Base-by-base conservation (phyloP, 139 green algal genomes). In the Edaphochlamys debaryana region DNA sequence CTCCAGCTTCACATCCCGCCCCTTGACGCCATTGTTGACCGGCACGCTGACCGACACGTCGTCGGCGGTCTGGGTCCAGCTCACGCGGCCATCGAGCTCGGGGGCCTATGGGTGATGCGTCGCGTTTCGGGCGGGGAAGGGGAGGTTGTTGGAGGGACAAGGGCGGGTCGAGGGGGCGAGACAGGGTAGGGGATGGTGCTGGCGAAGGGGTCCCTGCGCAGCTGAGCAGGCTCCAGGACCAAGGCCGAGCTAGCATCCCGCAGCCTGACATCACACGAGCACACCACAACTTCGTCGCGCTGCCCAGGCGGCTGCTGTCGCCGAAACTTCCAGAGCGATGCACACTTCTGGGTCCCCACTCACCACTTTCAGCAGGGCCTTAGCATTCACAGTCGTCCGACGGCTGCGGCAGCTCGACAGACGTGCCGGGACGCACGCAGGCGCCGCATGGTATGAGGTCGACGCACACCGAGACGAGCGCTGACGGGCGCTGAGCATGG, bases 21-120 rank as follows among this genome's bases (percentile, higher is more conserved):
- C 72, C 7, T 67, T 69, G 29, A 92, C 88, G 7, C 71, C 85
- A 17, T 67, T 63, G 32, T 60, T 45, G 8, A 92, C 82, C 29
- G 88, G 88, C 56, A 92, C 82, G 9, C 60, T 48, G 19, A 92
- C 54, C 17, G 50, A 48, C 45, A 92, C 88, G 38, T 92, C 88
- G 32, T 92, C 86, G 7, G 79, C 66, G 34, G 67, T 86, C 58
- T 92, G 88, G 45, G 8, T 54, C 85, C 88, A 92, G 37, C 9
- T 83, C 29, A 80, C 68, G 27, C 42, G 52, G 4, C 69, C 37
- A 0, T 34, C 45, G 42, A 79, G 36, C 19, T 37, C 48, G 36
- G 34, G 56, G 32, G 27, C 37, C 73, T 80, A 54, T 64, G 56
- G 17, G 56, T 29, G 56, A n/a, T n/a, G 9, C 6, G 56, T 29